Evolutionary conservation across 2,329 filamentous ascomycete species (phyloP).

Genomic region (Beauveria varroae): DNA sequence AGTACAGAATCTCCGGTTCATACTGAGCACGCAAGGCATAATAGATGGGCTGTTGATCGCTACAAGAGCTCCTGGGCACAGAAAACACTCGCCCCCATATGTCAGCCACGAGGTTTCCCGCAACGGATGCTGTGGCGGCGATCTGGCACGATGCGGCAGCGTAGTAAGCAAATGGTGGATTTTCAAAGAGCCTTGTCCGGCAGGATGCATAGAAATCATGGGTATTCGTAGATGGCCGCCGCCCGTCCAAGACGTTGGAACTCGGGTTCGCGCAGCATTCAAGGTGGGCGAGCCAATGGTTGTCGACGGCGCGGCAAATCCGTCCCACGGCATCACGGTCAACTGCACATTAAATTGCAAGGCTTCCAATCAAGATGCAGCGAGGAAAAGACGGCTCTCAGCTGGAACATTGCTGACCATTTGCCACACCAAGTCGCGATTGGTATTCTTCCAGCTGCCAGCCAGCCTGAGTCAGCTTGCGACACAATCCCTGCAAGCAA

Average conservation of each 20-base stretch:
- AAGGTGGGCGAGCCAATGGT: neutral
- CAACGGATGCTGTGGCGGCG: neutral
- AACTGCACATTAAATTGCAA: neutral
- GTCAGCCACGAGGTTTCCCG: neutral
- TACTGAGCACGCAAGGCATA: neutral
- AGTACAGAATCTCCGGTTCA: neutral
- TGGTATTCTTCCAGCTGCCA: neutral
- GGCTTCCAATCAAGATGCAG: neutral
- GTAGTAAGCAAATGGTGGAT: neutral
- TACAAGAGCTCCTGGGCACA: neutral
- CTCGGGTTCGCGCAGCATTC: neutral
- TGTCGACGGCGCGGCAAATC: neutral
- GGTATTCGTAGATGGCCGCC: neutral
- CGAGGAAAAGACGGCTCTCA: neutral
- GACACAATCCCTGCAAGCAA: neutral
- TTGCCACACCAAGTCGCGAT: neutral
- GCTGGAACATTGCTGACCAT: constrained; percentile 1
- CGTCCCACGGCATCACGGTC: neutral
- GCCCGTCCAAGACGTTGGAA: neutral
- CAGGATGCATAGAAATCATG: neutral
- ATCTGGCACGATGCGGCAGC: neutral
- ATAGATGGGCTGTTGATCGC: neutral
- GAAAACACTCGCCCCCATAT: too few species aligned
- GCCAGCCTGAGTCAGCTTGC: constrained; percentile 8
- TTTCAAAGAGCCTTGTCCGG: neutral